Conservation (phyloP, 495 filamentous ascomycete species). For the Penicillium fimorum region DNA sequence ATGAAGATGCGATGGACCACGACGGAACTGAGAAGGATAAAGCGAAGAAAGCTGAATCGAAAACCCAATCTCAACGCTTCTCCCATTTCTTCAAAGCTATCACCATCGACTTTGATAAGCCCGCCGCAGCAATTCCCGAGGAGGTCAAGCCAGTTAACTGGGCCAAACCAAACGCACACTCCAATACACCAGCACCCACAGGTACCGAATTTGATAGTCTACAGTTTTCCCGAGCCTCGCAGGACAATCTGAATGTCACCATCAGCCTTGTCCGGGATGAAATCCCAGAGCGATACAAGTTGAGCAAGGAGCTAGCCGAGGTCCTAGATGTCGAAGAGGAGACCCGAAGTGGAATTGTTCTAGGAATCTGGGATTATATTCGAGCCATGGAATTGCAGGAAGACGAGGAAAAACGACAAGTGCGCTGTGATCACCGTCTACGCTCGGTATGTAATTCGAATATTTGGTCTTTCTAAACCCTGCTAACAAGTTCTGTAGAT, state of each 20-base stretch:
- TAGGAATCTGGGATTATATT: constrained; percentile 95
- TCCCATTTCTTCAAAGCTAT: constrained; percentile 96
- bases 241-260: constrained; percentile 89
- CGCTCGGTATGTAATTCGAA: constrained; percentile 57
- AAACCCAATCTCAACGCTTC: constrained; percentile 58
- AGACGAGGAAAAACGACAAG: constrained; percentile 86
- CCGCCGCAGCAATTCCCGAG: constrained; percentile 45
- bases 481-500: constrained; percentile 51
- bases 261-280: constrained; percentile 87
- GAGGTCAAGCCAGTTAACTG: constrained; percentile 65
- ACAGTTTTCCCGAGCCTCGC: constrained; percentile 85
- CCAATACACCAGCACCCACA: constrained; percentile 45
- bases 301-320: constrained; percentile 76
- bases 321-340: constrained; percentile 85
- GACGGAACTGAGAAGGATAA: constrained; percentile 40
- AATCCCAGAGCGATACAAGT: constrained; percentile 74
- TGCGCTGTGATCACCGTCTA: constrained; percentile 83
- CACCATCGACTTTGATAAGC: constrained; percentile 79
- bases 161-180: constrained; percentile 64
- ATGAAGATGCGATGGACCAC: constrained; percentile 61
- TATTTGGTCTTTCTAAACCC: background rate
- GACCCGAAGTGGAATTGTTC: constrained; percentile 77
- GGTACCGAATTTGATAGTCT: constrained; percentile 83
- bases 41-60: constrained; percentile 42
- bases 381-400: constrained; percentile 82